Percentiles rank a stretch among this genome's conserved stretches.
These are phyloP conservation scores for Ogataea dorogensis DNA, from an alignment of 805 yeast genomes.

Conservation along the genomic window DNA sequence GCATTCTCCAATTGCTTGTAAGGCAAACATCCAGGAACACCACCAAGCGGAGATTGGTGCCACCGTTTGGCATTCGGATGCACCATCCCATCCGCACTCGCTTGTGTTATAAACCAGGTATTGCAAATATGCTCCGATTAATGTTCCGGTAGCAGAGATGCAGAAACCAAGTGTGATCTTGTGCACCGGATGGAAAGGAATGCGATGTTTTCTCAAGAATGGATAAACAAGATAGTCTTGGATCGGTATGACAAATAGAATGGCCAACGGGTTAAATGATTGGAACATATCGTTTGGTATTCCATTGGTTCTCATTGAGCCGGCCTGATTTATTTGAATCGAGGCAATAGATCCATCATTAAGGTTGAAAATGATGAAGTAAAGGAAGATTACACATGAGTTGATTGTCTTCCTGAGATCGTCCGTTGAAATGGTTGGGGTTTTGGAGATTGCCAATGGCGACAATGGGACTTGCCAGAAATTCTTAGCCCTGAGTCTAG, in stretches of 20 bases:
- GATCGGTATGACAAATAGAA: conserved; percentile 48
- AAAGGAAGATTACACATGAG: conserved; percentile 45
- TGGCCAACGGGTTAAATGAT: conserved; percentile 53
- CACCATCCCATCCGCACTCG: conserved; percentile 42
- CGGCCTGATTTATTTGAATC: conserved; percentile 50
- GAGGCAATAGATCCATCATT: conserved; percentile 49
- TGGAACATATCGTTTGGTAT: conserved; percentile 55
- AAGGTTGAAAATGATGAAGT: conserved; percentile 37
- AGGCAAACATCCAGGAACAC: conserved; percentile 34
- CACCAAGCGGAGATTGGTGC: conserved; percentile 35
- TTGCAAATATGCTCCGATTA: conserved; percentile 49
- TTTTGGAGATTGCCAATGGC: conserved; percentile 15
- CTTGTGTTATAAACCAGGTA: conserved; percentile 41
- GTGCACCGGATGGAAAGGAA: conserved; percentile 42
- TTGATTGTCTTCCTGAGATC: conserved; percentile 43
- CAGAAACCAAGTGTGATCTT: conserved; percentile 48
- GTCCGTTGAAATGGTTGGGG: conserved; percentile 31
- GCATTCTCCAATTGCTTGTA: conserved; percentile 53
- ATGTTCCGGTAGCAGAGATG: conserved; percentile 44
- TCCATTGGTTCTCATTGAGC: conserved; percentile 50
- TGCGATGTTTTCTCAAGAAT: conserved; percentile 37
- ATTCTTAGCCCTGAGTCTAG: conserved; percentile 35
- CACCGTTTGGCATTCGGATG: conserved; percentile 27
- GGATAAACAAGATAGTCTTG: conserved; percentile 48
- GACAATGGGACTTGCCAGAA: conserved; percentile 40